A percentile compares a stretch with the other conserved stretches of the same genome.
phyloP scores from a whole-genome alignment of 169 alveolate genomes.

The Babesia gibsoni region DNA sequence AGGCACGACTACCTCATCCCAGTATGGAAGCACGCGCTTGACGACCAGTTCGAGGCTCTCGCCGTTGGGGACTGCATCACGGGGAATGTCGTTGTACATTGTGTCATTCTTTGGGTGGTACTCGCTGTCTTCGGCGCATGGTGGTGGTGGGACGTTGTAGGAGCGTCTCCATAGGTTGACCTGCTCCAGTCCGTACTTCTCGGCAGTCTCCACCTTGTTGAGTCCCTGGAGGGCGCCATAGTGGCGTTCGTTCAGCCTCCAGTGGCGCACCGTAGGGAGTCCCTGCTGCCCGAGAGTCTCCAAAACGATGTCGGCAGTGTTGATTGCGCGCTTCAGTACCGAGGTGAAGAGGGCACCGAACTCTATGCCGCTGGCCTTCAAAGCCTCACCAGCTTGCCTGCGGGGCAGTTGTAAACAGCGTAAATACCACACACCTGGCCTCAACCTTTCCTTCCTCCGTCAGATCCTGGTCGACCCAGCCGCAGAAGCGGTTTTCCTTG shows the following conservation, averaged over 20 bases:
- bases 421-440: conserved; percentile 68
- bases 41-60: conserved; percentile 93
- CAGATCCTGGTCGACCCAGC: conserved; percentile 97
- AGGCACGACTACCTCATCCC: conserved; percentile 93
- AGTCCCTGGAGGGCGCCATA: conserved; percentile 97
- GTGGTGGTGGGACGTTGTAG: conserved; percentile 97
- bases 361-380: conserved; percentile 80
- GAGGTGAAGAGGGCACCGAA: conserved; percentile 95
- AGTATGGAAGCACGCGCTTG: conserved; percentile 92
- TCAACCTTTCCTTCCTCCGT: conserved; percentile 91
- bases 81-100: conserved; percentile 83
- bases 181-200: conserved; percentile 93
- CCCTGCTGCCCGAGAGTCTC: conserved; percentile 86
- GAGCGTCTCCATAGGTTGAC: conserved; percentile 96
- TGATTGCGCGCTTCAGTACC: conserved; percentile 91
- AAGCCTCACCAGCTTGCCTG: conserved; percentile 88
- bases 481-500: conserved; percentile 94
- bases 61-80: conserved; percentile 90
- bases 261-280: conserved; percentile 86
- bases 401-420: background rate
- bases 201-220: conserved; percentile 95
- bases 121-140: conserved; percentile 83
- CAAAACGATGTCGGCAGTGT: conserved; percentile 87
- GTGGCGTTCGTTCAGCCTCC: conserved; percentile 96
- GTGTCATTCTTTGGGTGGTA: conserved; percentile 89